Evolutionary conservation across 495 filamentous ascomycete genomes (phyloP).

Genomic region (Aspergillus kassunensis): DNA sequence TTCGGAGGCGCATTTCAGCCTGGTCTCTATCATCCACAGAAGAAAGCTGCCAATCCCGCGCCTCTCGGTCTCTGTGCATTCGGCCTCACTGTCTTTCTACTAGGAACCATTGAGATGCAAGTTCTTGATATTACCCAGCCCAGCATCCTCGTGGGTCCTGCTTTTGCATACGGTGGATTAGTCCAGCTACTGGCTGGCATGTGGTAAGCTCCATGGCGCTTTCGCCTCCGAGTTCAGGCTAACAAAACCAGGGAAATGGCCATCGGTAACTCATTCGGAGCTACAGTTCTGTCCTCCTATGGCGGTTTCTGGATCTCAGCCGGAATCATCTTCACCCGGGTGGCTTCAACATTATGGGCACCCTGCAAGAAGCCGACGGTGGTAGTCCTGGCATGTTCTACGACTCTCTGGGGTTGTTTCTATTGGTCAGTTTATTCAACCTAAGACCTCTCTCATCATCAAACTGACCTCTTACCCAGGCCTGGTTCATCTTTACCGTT

Average conservation of each 20-base stretch:
- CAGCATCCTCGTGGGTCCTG: conserved; percentile 59
- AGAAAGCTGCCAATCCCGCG: conserved; percentile 75
- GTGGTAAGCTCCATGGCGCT: conserved; percentile 63
- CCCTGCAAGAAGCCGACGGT: conserved; percentile 40
- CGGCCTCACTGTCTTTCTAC: conserved; percentile 83
- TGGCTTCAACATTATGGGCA: conserved; percentile 54
- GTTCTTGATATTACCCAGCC: conserved; percentile 52
- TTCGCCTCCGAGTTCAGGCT: not conserved
- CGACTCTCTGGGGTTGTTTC: conserved; percentile 70
- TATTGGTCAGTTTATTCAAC: conserved; percentile 51
- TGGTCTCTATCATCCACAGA: conserved; percentile 66
- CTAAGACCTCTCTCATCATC: not conserved
- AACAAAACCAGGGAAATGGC: conserved; percentile 79
- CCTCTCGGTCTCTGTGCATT: conserved; percentile 77
- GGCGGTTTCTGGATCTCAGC: conserved; percentile 93
- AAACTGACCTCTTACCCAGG: conserved; percentile 34
- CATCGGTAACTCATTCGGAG: conserved; percentile 89
- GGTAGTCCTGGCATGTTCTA: conserved; percentile 45
- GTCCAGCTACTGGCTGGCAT: conserved; percentile 86
- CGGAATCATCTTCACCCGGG: conserved; percentile 74
- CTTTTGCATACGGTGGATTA: conserved; percentile 71
- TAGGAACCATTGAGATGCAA: conserved; percentile 70
- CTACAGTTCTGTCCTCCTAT: conserved; percentile 89
- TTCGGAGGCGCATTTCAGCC: conserved; percentile 91
- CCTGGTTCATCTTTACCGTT: conserved; percentile 90